These are phyloP conservation scores for Daedaleopsis nitida DNA, from an alignment of 768 basidiomycete genomes.

Conservation along the genomic window DNA sequence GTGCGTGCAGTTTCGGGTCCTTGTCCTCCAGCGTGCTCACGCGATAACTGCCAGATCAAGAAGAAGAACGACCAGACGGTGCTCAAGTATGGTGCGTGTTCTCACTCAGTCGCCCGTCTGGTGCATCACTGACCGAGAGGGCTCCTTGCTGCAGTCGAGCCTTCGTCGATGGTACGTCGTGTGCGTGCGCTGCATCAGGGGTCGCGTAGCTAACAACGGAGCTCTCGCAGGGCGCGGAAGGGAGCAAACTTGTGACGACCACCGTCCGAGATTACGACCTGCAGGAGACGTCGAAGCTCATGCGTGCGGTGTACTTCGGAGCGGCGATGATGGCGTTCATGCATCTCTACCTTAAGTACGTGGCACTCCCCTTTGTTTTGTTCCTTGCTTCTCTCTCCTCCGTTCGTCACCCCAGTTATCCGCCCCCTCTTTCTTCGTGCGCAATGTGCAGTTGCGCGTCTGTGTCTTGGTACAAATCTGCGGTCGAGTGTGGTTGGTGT, in stretches of 20 bases:
- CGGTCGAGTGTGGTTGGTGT: too few relatives aligned
- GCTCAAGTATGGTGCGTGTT: slow-evolving; percentile 83
- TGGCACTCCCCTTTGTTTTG: not conserved
- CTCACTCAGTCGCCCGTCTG: not conserved
- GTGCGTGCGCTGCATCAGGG: not conserved
- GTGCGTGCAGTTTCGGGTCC: slow-evolving; percentile 44
- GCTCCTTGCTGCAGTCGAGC: slow-evolving; percentile 57
- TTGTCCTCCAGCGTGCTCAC: slow-evolving; percentile 4
- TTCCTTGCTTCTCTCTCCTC: not conserved
- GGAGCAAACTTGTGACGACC: slow-evolving; percentile 80
- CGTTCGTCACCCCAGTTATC: too few relatives aligned
- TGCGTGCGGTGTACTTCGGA: slow-evolving; percentile 44
- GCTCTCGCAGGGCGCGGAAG: slow-evolving; percentile 50
- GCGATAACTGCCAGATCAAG: slow-evolving; percentile 64
- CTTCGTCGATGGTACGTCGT: slow-evolving; percentile 73
- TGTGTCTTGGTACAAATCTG: too few relatives aligned
- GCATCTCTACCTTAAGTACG: slow-evolving; percentile 82
- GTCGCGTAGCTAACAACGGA: not conserved
- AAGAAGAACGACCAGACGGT: slow-evolving; percentile 94
- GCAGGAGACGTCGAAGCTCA: slow-evolving; percentile 79
- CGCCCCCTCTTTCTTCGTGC: too few relatives aligned
- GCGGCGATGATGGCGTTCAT: slow-evolving; percentile 60
- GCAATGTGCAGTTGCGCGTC: too few relatives aligned
- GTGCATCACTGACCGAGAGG: not conserved
- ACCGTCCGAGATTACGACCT: slow-evolving; percentile 96